Evolutionary conservation across 495 filamentous ascomycete species (phyloP), one percentile per base, ranked within the genome.

Genomic region (Neurospora pannonica): DNA sequence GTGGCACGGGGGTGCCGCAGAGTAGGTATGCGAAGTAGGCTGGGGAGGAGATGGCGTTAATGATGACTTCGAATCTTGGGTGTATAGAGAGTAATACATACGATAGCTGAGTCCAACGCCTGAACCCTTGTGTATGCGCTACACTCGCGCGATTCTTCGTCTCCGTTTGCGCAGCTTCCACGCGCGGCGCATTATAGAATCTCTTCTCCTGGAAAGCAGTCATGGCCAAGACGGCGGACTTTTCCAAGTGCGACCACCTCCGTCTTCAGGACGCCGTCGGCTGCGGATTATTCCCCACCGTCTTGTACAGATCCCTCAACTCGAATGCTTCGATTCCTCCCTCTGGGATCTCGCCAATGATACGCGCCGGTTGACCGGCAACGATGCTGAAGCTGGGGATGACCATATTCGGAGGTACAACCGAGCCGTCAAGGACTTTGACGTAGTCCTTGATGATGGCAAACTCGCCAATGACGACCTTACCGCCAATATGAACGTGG

Each of bases 371-470:
- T 78, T 89, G 85, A 0, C 95, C 94, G 0, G 90, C 93, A 21
- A 99, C 94, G 60, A 98, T 88, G 77, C 88, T 92, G 82, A 93
- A 95, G 79, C 92, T 93, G 38, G 94, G 93, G 75, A 98, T 92
- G 15, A 98, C 93, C 91, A 97, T 97, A 72, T 92, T 92, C 19
- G 90, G 85, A 9, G 96, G 92, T 21, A 99, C 87, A 62, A 97
- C 91, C 6, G 90, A 89, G 13, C 91, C 92, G 75, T 97, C 92
- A 73, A 98, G 84, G 71, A 99, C 90, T 75, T 89, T 89, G 40
- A 93, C 92, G 81, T 91, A 93, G 79, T 98, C 95, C 82, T 97
- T 97, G 76, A 99, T 88, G 46, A 98, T 95, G 43, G 90, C 90
- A 80, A 97, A 93, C 78, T 92, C 91, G 72, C 93, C 93, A 48